Conservation (phyloP, 495 filamentous ascomycete species). For the Pseudoneurospora amorphoporcata region DNA sequence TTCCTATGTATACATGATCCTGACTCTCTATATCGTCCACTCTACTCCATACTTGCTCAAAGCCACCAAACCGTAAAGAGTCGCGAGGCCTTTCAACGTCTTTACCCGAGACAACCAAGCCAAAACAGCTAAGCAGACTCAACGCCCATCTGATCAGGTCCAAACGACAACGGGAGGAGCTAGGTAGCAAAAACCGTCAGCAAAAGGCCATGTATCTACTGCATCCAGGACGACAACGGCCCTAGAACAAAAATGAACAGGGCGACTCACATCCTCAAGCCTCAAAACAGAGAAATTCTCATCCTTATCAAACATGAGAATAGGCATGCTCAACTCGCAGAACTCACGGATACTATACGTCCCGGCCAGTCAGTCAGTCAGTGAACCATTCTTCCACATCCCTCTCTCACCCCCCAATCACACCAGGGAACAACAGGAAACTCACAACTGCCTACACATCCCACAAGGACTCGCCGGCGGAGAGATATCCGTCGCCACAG, state of each 20-base stretch:
- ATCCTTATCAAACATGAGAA: conserved; percentile 86
- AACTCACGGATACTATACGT: conserved; percentile 66
- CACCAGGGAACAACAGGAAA: not conserved
- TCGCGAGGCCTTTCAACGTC: not conserved
- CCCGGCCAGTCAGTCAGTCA: conserved; percentile 9
- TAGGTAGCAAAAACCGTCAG: not conserved
- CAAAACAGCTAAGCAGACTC: not conserved
- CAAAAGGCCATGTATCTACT: not conserved
- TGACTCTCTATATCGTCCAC: not conserved
- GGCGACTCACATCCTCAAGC: conserved; percentile 54
- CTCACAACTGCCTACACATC: conserved; percentile 55
- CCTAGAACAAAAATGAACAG: conserved; percentile 8
- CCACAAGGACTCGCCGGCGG: conserved; percentile 66
- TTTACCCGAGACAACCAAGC: not conserved
- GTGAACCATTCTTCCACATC: not conserved
- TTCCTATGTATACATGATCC: not conserved
- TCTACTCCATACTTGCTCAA: not conserved
- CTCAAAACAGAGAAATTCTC: conserved; percentile 59
- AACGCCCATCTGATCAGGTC: conserved; percentile 44
- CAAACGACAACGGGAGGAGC: conserved; percentile 66
- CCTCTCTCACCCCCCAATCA: not conserved
- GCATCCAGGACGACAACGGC: not conserved
- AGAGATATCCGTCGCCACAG: conserved; percentile 71
- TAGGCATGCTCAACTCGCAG: conserved; percentile 51
- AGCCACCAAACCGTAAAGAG: not conserved